phyloP scores from a whole-genome alignment of 2,329 filamentous ascomycete genomes.

The Madurella fahalii region DNA sequence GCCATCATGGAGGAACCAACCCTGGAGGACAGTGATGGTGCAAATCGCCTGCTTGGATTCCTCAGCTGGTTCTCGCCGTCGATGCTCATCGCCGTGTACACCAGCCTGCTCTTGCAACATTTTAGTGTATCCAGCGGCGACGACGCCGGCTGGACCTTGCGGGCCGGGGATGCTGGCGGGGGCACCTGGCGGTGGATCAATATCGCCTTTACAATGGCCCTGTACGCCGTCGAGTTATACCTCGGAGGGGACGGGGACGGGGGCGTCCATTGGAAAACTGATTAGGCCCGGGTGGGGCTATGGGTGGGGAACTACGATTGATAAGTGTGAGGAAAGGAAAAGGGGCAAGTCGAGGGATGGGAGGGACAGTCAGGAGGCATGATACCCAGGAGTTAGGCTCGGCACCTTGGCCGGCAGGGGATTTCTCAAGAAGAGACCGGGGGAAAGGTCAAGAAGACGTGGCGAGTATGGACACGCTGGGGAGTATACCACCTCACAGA shows the following conservation, averaged over 20 bases:
- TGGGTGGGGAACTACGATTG: background rate
- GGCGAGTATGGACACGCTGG: background rate
- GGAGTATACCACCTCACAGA: background rate
- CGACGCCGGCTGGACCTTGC: constrained; percentile 72
- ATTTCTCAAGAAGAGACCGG: background rate
- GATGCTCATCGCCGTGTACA: constrained; percentile 94
- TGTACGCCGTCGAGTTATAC: constrained; percentile 89
- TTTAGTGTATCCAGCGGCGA: constrained; percentile 70
- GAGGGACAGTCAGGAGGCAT: background rate
- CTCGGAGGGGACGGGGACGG: constrained; percentile 78
- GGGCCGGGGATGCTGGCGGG: constrained; percentile 76
- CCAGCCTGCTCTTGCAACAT: constrained; percentile 90
- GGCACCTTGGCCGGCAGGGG: background rate
- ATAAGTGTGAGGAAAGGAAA: background rate
- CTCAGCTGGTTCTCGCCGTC: constrained; percentile 93
- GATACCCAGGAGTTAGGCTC: constrained; percentile 14
- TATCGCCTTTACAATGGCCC: constrained; percentile 76
- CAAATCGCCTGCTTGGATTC: constrained; percentile 74
- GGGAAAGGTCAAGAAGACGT: too few species aligned
- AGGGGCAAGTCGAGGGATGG: background rate
- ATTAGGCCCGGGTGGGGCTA: constrained; percentile 50
- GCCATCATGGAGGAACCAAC: constrained; percentile 80
- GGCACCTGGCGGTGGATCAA: constrained; percentile 95
- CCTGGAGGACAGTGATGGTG: constrained; percentile 79
- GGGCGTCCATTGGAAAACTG: constrained; percentile 85